Evolutionary conservation across 2,329 filamentous ascomycete species (phyloP), one percentile per base, ranked within the genome.

Genomic region (Scleromitrula shiraiana): DNA sequence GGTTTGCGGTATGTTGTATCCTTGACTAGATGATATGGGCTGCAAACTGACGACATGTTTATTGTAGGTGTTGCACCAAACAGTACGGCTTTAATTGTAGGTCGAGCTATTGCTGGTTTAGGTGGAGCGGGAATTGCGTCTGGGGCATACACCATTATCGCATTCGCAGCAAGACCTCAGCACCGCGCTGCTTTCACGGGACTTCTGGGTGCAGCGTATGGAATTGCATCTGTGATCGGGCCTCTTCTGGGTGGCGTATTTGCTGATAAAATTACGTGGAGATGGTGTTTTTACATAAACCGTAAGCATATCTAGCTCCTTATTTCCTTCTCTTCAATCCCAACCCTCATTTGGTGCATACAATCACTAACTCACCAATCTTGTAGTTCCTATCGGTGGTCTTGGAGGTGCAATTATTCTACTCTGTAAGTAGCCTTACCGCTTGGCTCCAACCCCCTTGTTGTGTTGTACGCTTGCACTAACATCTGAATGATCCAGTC

Each of bases 121-220:
- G 59, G 60, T 1, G 52, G 53, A 33, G 54, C 49, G 35, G 59
- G 50, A 7, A 33, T 57, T 36, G 7, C 65, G 63, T 49, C 60
- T 0, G 70, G 70, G 0, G 63, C 63, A 7, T 65, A 70, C 55
- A 69, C 62, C 2, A 69, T 71, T 32, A 67, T 70, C 49, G 68
- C 60, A 0, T 68, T 60, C 22, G 47, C 56, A n/a, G 62, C 59
- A 4, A 52, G 56, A 7, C 61, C 59, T 1, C 51, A 57, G 7
- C 59, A 63, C 23, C 55, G 65, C 20, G 60, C 67, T 2, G 48
- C 58, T 2, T 75, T 80, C 57, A 82, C 80, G 51, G 81, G 80
- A 3, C 64, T 85, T 35, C 75, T 83, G 41, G 80, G 78, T 6
- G 70, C 80, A 33, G 75, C 84, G 0, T 85, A 82, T 82, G 80